Conservation (phyloP, 129 eudicot species). For the Oenanthe sinensis region DNA sequence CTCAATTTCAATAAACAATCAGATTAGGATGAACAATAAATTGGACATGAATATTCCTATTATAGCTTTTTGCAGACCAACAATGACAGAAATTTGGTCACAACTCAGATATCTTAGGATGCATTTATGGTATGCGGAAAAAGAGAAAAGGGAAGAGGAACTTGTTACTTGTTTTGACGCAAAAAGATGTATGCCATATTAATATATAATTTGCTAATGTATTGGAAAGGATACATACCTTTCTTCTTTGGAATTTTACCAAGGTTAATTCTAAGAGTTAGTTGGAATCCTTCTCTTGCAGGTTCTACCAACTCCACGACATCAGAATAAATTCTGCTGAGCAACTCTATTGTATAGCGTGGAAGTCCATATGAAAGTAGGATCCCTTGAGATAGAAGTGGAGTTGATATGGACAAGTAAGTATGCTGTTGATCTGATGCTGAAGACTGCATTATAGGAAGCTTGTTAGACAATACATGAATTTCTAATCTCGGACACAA, state of each 20-base stretch:
- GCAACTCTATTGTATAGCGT: conserved; percentile 30
- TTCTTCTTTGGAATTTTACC: conserved; percentile 48
- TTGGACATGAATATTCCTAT: background rate
- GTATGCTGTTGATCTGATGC: conserved; percentile 49
- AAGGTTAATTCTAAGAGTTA: conserved; percentile 58
- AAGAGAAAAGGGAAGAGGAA: background rate
- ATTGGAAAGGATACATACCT: conserved; percentile 33
- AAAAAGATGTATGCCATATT: background rate
- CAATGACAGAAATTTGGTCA: background rate
- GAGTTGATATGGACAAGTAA: conserved; percentile 77
- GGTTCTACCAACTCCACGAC: conserved; percentile 63
- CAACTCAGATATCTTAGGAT: background rate
- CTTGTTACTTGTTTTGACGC: background rate
- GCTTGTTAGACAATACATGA: background rate
- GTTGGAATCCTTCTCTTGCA: conserved; percentile 65
- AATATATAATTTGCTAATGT: background rate
- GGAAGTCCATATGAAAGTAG: conserved; percentile 35
- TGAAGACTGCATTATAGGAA: conserved; percentile 34
- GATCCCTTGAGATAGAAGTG: conserved; percentile 55
- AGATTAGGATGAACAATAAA: background rate
- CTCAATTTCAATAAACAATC: background rate
- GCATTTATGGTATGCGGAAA: background rate
- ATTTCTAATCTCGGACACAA: background rate
- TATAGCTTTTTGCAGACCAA: background rate
- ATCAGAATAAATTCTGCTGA: conserved; percentile 38